Percentiles rank a stretch among this genome's conserved stretches.
Conservation (phyloP, 352 stramenopile genomes). For the Globisporangium echinulatum region DNA sequence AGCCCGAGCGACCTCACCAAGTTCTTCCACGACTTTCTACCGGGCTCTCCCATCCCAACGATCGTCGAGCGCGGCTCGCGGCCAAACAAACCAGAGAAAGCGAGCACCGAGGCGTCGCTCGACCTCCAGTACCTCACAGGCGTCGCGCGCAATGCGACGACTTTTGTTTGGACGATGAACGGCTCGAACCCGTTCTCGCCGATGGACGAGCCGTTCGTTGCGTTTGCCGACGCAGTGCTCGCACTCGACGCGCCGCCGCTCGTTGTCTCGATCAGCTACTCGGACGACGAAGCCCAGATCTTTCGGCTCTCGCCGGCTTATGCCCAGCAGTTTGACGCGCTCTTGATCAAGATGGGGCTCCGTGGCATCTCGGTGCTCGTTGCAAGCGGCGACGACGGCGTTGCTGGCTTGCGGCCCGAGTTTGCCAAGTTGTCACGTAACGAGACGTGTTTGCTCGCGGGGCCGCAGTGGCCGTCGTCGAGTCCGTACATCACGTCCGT, state of each 20-base stretch:
- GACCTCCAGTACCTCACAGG: constrained; percentile 90
- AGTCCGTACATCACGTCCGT: constrained; percentile 90
- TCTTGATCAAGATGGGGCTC: constrained; percentile 87
- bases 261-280: constrained; percentile 89
- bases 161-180: constrained; percentile 75
- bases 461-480: constrained; percentile 66
- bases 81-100: constrained; percentile 26
- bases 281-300: constrained; percentile 87
- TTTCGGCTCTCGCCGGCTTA: constrained; percentile 70
- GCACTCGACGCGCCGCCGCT: constrained; percentile 60
- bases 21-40: constrained; percentile 55
- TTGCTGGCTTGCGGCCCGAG: constrained; percentile 62
- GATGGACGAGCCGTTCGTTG: constrained; percentile 81
- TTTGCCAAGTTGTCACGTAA: constrained; percentile 45
- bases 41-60: constrained; percentile 29
- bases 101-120: constrained; percentile 75
- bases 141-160: constrained; percentile 68
- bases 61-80: constrained; percentile 55
- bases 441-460: constrained; percentile 56
- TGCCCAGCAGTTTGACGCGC: constrained; percentile 70
- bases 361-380: constrained; percentile 85
- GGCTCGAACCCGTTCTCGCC: constrained; percentile 82
- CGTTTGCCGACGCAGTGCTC: constrained; percentile 68
- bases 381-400: constrained; percentile 84
- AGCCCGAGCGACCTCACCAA: constrained; percentile 40